Base-by-base conservation (phyloP, 2,329 filamentous ascomycete species). In the Aspergillus uvarum region DNA sequence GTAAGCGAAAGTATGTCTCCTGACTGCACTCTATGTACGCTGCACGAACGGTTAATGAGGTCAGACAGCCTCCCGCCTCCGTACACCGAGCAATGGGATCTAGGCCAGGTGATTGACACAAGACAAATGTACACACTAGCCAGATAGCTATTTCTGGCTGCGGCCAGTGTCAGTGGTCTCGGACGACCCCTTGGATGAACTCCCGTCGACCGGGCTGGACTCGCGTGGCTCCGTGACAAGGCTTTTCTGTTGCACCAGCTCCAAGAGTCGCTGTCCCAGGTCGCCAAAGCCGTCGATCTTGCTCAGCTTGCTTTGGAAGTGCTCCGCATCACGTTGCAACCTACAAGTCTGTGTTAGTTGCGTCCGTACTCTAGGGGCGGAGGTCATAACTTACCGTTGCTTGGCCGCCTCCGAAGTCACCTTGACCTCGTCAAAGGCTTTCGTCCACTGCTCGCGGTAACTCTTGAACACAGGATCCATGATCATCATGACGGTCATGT, bases 381-480 rank as follows among this genome's bases (percentile, higher is more conserved):
- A 11, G n/a, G 24, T 6, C n/a, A 16, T 35, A 10, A 21, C 85
- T 71, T 81, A 93, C 90, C 89, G 89, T 68, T 88, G 83, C 68
- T 89, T 87, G 4, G 90, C 92, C 54, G 79, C 78, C 64, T 86
- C 83, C 6, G 86, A 91, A 74, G 83, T 86, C 22, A 92, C 81
- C 29, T 82, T 79, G 22, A 88, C 84, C 47, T 86, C 87, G 48
- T 82, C 79, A 66, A 95, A 88, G 11, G 89, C 89, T 64, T 83
- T 85, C 19, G 89, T 87, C 73, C 95, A 88, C 69, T 94, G 90
- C 59, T 90, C 88, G 69, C 87, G 87, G 74, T 96, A 96, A 72
- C 86, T 91, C 42, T 83, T 81, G 74, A 96, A 96, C 1, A 97
- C 92, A 0, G 91, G 89, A 21, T 83, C 80, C 90, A 96, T 96